These are phyloP conservation scores for Oxyria digyna DNA, from an alignment of 148 eudicot genomes.

Conservation along the genomic window DNA sequence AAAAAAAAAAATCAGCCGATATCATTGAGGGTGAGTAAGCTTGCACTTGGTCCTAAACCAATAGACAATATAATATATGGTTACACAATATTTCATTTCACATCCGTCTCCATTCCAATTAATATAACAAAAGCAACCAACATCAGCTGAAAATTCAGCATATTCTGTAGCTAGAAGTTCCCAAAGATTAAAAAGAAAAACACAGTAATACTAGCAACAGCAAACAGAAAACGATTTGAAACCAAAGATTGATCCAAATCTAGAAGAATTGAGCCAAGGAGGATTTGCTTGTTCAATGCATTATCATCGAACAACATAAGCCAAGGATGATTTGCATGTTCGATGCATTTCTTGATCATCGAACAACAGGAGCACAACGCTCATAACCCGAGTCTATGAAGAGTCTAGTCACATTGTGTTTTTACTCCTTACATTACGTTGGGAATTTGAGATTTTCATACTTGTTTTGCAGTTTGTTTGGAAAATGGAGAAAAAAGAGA, in stretches of 20 bases:
- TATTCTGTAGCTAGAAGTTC: neutral
- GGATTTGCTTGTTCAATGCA: conserved; percentile 69
- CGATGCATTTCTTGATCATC: conserved; percentile 21
- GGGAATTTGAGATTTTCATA: neutral
- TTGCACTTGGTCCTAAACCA: no score
- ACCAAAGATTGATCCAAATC: neutral
- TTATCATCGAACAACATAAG: no score
- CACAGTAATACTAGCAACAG: neutral
- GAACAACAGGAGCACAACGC: conserved; percentile 33
- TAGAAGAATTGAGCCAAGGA: conserved; percentile 64
- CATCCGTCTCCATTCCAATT: neutral
- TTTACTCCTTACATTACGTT: neutral
- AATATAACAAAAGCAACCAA: neutral
- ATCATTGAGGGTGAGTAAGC: no score
- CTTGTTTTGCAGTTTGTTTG: conserved; percentile 1
- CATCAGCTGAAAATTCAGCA: neutral
- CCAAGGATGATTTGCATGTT: neutral
- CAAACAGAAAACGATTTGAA: neutral
- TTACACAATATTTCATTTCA: neutral
- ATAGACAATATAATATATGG: neutral
- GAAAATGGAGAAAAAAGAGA: neutral
- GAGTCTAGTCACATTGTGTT: conserved; percentile 1
- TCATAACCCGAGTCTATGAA: conserved; percentile 17
- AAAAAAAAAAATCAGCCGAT: no score
- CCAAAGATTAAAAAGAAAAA: neutral